Base-by-base conservation (phyloP, 2,329 filamentous ascomycete genomes). In the Didymella pinodella region DNA sequence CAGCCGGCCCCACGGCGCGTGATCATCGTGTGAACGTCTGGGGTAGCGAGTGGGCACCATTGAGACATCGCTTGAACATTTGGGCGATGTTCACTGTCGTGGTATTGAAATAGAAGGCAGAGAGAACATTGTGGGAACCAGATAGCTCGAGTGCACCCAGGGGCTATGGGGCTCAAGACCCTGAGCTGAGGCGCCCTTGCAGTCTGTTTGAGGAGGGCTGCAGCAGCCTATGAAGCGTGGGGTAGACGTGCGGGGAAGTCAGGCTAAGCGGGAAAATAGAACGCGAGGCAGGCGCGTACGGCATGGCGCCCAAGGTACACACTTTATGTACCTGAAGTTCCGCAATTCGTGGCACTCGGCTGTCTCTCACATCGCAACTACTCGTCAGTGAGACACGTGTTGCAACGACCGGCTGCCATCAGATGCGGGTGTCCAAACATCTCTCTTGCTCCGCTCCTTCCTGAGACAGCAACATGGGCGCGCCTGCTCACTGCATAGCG, bases 401-500 rank as follows among this genome's bases (percentile, higher is more conserved):
- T 48, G 50, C 50, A 48, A 40, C 41, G 28, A 50, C 48, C 46
- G 48, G 18, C 49, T 59, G 58, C 55, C 65, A 71, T 64, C 71
- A 75, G 74, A 76, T 76, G 74, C 71, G 71, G 72, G 71, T 69
- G 59, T 49, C 10, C 54, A 55, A 57, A 58, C 54, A 57, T 60
- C 58, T 60, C 61, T 58, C 60, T 63, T 65, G 63, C 65, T 63
- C 62, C 63, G 62, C 51, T 59, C 48, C 53, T 56, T 51, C 65
- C 59, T 57, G 59, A 66, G 59, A 63, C 63, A 54, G 63, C 71
- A 73, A 63, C 65, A 77, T 76, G 74, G 75, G 65, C 58, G 57
- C 68, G 49, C 57, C 66, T 32, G 48, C 67, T 25, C 66, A 64
- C 63, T 71, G 68, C 52, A 63, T 72, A 49, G 64, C 60, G 25